Conservation (phyloP, 2,329 filamentous ascomycete species). For the Pseudofabraea citricarpa region DNA sequence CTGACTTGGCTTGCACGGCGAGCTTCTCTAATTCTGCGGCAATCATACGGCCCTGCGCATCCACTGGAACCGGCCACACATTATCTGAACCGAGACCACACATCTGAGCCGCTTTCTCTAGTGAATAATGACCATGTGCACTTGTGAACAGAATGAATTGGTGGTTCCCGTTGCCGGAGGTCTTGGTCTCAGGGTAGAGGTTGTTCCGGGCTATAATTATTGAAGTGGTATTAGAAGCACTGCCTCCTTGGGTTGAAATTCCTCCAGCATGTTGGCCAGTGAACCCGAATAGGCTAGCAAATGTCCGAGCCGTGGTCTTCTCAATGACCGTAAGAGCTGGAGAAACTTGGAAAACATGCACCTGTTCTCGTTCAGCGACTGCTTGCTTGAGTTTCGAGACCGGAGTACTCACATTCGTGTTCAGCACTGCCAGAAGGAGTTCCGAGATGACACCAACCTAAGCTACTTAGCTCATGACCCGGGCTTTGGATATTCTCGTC, state of each 20-base stretch:
- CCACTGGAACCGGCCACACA: conserved; percentile 72
- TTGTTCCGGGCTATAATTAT: conserved; percentile 85
- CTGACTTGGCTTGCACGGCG: conserved; percentile 54
- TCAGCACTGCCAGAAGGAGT: conserved; percentile 76
- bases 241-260: conserved; percentile 71
- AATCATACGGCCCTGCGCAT: conserved; percentile 67
- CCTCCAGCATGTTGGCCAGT: conserved; percentile 62
- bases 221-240: conserved; percentile 77
- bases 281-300: conserved; percentile 77
- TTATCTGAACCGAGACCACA: conserved; percentile 74
- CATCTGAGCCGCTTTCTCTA: conserved; percentile 92
- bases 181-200: conserved; percentile 75
- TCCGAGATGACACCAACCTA: conserved; percentile 80
- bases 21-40: conserved; percentile 58
- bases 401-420: conserved; percentile 68
- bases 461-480: background rate
- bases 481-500: background rate
- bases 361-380: conserved; percentile 32
- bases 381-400: background rate
- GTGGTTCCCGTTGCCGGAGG: conserved; percentile 57
- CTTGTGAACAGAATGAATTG: conserved; percentile 84
- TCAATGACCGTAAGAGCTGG: conserved; percentile 85
- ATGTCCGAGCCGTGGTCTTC: conserved; percentile 68
- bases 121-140: conserved; percentile 86
- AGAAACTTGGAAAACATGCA: conserved; percentile 92